phyloP scores from a whole-genome alignment of 495 filamentous ascomycete genomes.

The Lophiostoma macrostomum region DNA sequence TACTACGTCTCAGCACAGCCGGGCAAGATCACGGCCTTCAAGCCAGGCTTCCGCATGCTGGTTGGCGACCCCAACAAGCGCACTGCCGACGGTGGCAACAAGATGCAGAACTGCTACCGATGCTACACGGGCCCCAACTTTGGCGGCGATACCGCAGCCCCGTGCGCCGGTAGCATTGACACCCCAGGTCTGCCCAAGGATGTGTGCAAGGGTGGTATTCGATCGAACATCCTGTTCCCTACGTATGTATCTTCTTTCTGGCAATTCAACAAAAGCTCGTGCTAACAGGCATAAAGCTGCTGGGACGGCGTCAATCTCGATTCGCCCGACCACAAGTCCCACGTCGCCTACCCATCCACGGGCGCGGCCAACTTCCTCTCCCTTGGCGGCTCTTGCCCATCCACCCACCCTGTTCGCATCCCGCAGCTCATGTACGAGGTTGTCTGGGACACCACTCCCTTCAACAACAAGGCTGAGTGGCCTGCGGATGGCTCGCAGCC shows the following conservation, averaged over 20 bases:
- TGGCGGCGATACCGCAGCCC: constrained; percentile 21
- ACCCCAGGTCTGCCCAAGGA: constrained; percentile 1
- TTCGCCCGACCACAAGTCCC: constrained; percentile 21
- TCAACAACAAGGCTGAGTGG: constrained; percentile 28
- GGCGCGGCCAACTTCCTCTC: constrained; percentile 24
- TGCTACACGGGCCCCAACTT: constrained; percentile 26
- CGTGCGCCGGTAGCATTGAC: constrained; percentile 17
- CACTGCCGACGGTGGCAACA: constrained; percentile 6
- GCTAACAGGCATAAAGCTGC: constrained; percentile 5
- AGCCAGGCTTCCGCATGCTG: constrained; percentile 29
- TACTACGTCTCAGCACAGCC: constrained; percentile 24
- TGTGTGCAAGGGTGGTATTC: constrained; percentile 20
- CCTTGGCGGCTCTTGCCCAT: constrained; percentile 27
- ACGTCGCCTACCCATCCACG: constrained; percentile 21
- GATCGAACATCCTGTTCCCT: constrained; percentile 25
- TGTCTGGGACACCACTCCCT: constrained; percentile 26
- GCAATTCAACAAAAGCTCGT: not conserved
- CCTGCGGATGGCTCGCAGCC: constrained; percentile 28
- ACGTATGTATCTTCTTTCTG: constrained; percentile 3
- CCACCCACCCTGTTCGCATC: constrained; percentile 23
- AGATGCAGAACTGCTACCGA: constrained; percentile 25
- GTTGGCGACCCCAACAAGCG: constrained; percentile 18
- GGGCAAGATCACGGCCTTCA: constrained; percentile 46
- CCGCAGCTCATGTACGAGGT: constrained; percentile 32
- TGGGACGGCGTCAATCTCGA: constrained; percentile 26